Conservation (phyloP, 371 early-diverging fungal genomes). For the Mortierella sp. region DNA sequence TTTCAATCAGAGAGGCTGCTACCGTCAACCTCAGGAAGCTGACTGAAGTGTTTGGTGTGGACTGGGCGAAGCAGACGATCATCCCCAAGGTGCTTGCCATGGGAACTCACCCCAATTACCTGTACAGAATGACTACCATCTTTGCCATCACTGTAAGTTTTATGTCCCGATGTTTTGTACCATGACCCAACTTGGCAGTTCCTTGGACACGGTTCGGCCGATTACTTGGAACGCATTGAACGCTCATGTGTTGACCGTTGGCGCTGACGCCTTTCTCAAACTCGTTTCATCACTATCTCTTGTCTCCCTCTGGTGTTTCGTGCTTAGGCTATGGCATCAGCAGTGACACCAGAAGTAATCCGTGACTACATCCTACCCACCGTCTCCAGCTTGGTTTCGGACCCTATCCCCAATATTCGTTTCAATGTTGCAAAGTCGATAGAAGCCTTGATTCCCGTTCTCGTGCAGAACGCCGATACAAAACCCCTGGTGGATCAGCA, state of each 20-base stretch:
- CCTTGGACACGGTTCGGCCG: too few species aligned
- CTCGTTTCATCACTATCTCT: not conserved
- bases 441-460: constrained; percentile 85
- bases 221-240: too few species aligned
- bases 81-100: constrained; percentile 94
- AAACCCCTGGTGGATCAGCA: constrained; percentile 68
- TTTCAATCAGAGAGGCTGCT: constrained; percentile 97
- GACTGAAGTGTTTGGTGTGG: constrained; percentile 97
- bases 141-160: constrained; percentile 91
- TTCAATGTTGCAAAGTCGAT: constrained; percentile 98
- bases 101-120: constrained; percentile 90
- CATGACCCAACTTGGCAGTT: too few species aligned
- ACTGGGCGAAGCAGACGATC: constrained; percentile 96
- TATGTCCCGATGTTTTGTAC: too few species aligned
- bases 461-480: constrained; percentile 74
- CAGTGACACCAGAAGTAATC: constrained; percentile 87
- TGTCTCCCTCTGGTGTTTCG: too few species aligned
- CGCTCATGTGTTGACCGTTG: too few species aligned
- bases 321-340: constrained; percentile 93
- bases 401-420: constrained; percentile 98
- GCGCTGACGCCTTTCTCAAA: not conserved
- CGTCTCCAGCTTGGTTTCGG: constrained; percentile 83
- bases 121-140: constrained; percentile 97
- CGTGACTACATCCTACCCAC: constrained; percentile 92
- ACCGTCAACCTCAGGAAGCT: constrained; percentile 91